Conservation (phyloP, 768 basidiomycete species). For the Mycena amicta region DNA sequence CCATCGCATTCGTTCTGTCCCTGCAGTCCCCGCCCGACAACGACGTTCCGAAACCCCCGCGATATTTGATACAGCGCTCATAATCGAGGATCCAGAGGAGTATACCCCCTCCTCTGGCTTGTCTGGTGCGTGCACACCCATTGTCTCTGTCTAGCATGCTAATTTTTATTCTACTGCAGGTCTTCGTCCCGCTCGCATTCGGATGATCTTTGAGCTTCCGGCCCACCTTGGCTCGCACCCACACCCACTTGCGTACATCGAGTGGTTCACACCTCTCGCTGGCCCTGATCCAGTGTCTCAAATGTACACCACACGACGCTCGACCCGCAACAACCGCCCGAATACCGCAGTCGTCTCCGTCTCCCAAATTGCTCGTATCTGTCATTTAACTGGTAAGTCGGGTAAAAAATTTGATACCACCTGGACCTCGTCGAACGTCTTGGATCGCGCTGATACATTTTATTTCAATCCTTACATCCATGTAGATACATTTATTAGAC, state of each 20-base stretch:
- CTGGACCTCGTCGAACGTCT: slow-evolving; percentile 12
- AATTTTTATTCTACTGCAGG: too few species aligned
- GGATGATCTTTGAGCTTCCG: slow-evolving; percentile 21
- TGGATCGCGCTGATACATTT: slow-evolving; percentile 6
- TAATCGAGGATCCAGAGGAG: slow-evolving; percentile 2
- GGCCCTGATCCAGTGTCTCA: slow-evolving; percentile 12
- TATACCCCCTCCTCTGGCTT: slow-evolving; percentile 3
- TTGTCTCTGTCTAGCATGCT: too few species aligned
- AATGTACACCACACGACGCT: slow-evolving; percentile 19
- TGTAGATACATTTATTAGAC: neutral
- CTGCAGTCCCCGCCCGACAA: slow-evolving; percentile 3
- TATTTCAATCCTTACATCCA: slow-evolving; percentile 16
- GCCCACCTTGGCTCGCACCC: slow-evolving; percentile 5
- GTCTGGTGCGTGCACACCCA: neutral
- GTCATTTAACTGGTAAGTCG: slow-evolving; percentile 29
- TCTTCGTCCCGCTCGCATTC: slow-evolving; percentile 29
- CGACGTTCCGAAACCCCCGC: slow-evolving; percentile 7
- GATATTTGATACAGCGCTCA: slow-evolving; percentile 11
- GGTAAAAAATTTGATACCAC: neutral
- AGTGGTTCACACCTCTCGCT: slow-evolving; percentile 28
- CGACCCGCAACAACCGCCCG: slow-evolving; percentile 10
- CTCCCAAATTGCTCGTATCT: slow-evolving; percentile 23
- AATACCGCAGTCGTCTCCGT: slow-evolving; percentile 27
- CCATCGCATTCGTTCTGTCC: neutral
- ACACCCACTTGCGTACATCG: slow-evolving; percentile 26